Evolutionary conservation across 1,139 yeast species (phyloP).

Genomic region (Pichia sp.): DNA sequence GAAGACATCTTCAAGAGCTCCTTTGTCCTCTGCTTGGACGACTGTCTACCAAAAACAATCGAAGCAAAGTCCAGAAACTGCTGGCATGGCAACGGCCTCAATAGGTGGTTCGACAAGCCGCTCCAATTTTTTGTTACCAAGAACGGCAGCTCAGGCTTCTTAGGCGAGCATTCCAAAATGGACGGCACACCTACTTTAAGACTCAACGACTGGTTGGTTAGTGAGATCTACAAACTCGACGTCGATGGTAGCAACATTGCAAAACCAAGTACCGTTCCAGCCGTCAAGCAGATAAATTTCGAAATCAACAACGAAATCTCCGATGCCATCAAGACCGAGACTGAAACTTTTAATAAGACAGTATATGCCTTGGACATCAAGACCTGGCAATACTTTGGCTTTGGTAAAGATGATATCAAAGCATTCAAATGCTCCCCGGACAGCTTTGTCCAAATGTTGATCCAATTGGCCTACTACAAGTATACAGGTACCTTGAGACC

Average conservation of each 20-base stretch:
- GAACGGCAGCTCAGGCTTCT: constrained; percentile 86
- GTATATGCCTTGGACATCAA: constrained; percentile 54
- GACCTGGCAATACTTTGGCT: constrained; percentile 66
- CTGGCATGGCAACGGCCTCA: constrained; percentile 94
- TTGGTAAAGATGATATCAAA: constrained; percentile 69
- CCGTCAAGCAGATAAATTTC: constrained; percentile 37
- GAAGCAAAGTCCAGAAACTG: constrained; percentile 82
- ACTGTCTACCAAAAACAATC: constrained; percentile 62
- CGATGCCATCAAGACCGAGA: constrained; percentile 46
- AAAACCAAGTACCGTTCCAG: background rate
- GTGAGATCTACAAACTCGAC: constrained; percentile 33
- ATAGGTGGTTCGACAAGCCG: constrained; percentile 91
- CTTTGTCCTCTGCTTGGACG: constrained; percentile 77
- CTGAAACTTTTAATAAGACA: constrained; percentile 46
- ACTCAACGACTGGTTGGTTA: constrained; percentile 71
- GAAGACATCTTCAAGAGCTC: constrained; percentile 73
- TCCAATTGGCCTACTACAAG: constrained; percentile 76
- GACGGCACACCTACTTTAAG: constrained; percentile 96
- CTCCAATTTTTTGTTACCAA: constrained; percentile 76
- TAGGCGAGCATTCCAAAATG: constrained; percentile 97
- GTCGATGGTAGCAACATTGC: constrained; percentile 23
- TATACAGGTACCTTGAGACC: constrained; percentile 79
- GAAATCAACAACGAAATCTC: constrained; percentile 52
- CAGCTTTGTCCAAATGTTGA: constrained; percentile 69
- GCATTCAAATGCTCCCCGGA: constrained; percentile 70